Percentiles rank a stretch among this genome's conserved stretches.
Conservation (phyloP, 768 basidiomycete species). For the Termitomyces heimii region DNA sequence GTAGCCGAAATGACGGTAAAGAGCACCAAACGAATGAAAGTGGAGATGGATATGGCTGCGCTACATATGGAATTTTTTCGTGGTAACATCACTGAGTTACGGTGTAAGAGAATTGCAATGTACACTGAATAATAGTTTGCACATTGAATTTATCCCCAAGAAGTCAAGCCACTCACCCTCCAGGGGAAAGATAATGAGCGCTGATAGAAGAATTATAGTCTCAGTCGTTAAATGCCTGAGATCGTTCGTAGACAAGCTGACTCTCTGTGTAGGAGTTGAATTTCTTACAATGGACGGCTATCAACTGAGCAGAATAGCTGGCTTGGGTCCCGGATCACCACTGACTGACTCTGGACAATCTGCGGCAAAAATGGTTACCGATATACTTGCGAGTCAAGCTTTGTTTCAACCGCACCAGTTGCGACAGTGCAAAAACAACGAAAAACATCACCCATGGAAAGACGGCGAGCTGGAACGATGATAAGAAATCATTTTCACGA, state of each 20-base stretch:
- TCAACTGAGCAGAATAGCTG: neutral
- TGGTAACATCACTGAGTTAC: neutral
- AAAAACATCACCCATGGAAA: neutral
- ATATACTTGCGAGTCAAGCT: neutral
- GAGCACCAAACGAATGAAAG: slow-evolving; percentile 1
- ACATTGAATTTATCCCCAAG: neutral
- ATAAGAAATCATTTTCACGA: neutral
- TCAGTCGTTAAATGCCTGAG: neutral
- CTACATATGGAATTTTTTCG: neutral
- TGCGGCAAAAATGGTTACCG: neutral
- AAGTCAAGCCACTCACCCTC: neutral
- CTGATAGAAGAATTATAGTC: neutral
- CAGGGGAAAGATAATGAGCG: neutral
- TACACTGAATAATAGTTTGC: neutral
- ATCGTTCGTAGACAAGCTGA: neutral
- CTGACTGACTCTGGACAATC: neutral
- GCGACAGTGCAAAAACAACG: neutral
- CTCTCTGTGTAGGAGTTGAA: too few species aligned
- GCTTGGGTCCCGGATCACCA: neutral
- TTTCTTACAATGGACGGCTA: neutral
- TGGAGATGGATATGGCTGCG: neutral
- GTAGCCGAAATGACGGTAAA: slow-evolving; percentile 1
- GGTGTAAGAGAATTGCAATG: neutral
- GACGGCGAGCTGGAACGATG: neutral
- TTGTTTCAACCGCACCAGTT: neutral